Base-by-base conservation (phyloP, 164 flowering plant species). In the Cinnamomum chago region DNA sequence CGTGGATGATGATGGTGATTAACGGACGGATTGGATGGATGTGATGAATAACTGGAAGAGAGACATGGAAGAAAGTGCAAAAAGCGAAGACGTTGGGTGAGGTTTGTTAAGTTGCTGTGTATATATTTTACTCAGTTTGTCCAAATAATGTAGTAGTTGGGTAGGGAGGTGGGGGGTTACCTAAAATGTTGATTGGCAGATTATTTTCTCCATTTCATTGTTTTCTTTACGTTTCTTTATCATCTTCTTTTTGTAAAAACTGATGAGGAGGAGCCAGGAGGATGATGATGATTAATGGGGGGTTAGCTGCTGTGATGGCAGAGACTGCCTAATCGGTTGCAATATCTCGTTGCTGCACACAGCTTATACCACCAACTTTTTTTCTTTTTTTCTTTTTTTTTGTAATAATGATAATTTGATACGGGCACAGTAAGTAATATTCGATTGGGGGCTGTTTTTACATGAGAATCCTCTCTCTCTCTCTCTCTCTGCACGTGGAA, bases 401-500 rank as follows among this genome's bases (percentile, higher is more conserved):
- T 65, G 73, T 69, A 77, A 77, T 73, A 68, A 77, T 69, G 73
- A 73, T 73, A 68, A 62, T 62, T 62, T 77, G 70, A 73, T 73
- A 73, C 70, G 22, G 62, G 51, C 65, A 68, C 64, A 47, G 68
- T 68, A 77, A 60, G 68, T 25, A 68, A 68, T 50, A 67, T 68
- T 67, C 58, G 72, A 67, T 72, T 77, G n/a, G 47, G 2, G 47
- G 10, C 47, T 40, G 47, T 9, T 40, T 30, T 35, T 40, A 40
- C 47, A 1, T 40, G 47, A 9, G 10, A 40, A 40, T 40, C 47
- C 47, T 9, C 47, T 5, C 47, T 7, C 10, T 40, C 47, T 40
- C 35, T 30, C 35, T 30, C 35, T 3, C 35, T 30, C 1, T 30
- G 5, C 47, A 40, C 47, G 47, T 40, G 47, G 47, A 40, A 40